Evolutionary conservation across 371 early-diverging fungal species (phyloP), one percentile per base, ranked within the genome.

Genomic region (Haplosporangium sp.): DNA sequence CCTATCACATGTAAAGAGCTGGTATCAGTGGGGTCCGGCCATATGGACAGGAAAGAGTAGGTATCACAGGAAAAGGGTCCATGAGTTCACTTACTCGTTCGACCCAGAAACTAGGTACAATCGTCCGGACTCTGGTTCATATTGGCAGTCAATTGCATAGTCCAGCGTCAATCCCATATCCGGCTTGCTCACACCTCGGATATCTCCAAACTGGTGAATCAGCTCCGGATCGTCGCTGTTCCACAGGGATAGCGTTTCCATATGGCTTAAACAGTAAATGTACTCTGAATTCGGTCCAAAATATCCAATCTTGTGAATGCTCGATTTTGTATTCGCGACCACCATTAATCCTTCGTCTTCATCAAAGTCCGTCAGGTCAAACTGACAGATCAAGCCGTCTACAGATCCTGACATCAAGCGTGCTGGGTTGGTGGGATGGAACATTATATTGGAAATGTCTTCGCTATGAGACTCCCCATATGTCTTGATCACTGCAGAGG

Each of bases 281-380:
- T 94, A 97, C 81, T 97, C 96, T 8, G 87, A 86, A 6, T 80
- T 73, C 0, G 95, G 95, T 11, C 98, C 98, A 84, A 97, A 97
- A 81, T 91, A 98, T 5, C 96, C 96, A 52, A 92, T 80, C 71
- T 87, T 90, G 72, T 88, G 85, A 23, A 98, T 88, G 1, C 95
- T 93, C 8, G 95, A 88, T 9, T 87, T 89, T 5, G 91, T 91
- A 58, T 96, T 96, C 37, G 95, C 87, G 0, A 94, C 95, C 11
- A 90, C 90, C 45, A 93, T 66, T 41, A 97, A 72, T 0, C 92
- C 94, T 56, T 98, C 98, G 54, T 96, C 95, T 75, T 98, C 97
- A 40, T 95, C 91, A 57, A 93, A 86, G 56, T 87, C 87, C 40
- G 83, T 75, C 14, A 88, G 82, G 56, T 94, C 91, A 66, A 90